A percentile compares a stretch with the other conserved stretches of the same genome.
Evolutionary conservation across 805 yeast species (phyloP).

Genomic region (Limtongia smithiae): DNA sequence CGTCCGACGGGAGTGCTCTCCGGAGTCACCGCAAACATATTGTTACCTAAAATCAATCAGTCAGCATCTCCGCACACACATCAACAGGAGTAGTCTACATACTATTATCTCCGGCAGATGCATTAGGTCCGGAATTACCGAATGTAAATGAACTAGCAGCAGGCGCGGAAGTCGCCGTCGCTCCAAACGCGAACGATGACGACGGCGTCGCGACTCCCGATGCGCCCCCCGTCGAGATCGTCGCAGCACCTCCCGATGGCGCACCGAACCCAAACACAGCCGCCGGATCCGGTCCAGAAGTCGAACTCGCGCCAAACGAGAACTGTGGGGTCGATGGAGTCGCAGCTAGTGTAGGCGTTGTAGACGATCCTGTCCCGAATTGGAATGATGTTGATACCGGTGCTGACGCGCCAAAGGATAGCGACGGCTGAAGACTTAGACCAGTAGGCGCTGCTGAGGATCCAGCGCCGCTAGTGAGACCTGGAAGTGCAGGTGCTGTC

Average conservation of each 20-base stretch:
- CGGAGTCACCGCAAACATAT: constrained; percentile 23
- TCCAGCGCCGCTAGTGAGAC: no score
- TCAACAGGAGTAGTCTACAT: not conserved
- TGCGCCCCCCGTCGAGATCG: constrained; percentile 8
- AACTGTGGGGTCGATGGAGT: constrained; percentile 4
- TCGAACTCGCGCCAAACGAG: constrained; percentile 9
- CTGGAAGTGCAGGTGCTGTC: no score
- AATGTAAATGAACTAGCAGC: not conserved
- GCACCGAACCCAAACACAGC: constrained; percentile 25
- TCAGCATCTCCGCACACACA: no score
- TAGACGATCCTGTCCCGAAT: not conserved
- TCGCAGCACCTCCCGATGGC: constrained; percentile 4
- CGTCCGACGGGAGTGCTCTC: constrained; percentile 21
- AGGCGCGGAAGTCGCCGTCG: not conserved
- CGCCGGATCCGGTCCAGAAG: constrained; percentile 16
- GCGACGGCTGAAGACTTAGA: no score
- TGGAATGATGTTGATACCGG: not conserved
- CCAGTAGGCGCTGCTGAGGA: no score
- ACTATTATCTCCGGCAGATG: not conserved
- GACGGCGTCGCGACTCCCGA: not conserved
- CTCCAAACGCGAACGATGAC: not conserved
- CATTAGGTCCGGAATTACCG: no score
- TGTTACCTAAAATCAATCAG: constrained; percentile 1
- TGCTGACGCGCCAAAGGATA: not conserved
- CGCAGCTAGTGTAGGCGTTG: not conserved